Conservation (phyloP, 306 rosid genomes). For the Sophora flavescens region DNA sequence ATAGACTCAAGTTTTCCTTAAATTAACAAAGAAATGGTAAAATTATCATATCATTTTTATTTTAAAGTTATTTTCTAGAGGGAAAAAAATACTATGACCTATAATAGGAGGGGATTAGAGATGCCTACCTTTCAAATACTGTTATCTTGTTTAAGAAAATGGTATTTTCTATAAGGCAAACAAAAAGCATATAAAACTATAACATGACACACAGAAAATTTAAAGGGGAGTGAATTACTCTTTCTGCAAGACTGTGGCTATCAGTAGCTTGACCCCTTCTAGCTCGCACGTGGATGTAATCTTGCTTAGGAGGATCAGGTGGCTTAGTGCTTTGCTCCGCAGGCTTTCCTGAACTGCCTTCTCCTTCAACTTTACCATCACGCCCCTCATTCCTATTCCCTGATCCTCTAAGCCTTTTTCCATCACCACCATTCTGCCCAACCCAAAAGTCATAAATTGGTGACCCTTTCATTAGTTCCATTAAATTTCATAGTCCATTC, state of each 20-base stretch:
- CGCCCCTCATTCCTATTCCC: slow-evolving; percentile 57
- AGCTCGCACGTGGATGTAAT: slow-evolving; percentile 93
- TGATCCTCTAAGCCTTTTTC: slow-evolving; percentile 64
- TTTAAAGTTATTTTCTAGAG: not conserved
- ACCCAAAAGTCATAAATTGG: slow-evolving; percentile 24
- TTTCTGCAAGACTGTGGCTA: slow-evolving; percentile 95
- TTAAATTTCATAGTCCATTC: not conserved
- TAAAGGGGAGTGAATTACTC: slow-evolving; percentile 58
- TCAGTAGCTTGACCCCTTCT: slow-evolving; percentile 98
- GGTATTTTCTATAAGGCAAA: not conserved
- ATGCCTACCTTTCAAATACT: not conserved
- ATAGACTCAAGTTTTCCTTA: slow-evolving; percentile 22
- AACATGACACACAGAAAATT: not conserved
- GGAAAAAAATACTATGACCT: not conserved
- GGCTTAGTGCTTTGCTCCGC: slow-evolving; percentile 64
- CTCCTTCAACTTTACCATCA: slow-evolving; percentile 68
- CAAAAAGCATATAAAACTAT: not conserved
- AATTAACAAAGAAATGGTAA: slow-evolving; percentile 5
- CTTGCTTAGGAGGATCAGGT: slow-evolving; percentile 79
- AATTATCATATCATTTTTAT: not conserved
- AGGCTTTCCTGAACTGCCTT: slow-evolving; percentile 77
- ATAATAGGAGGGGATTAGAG: not conserved
- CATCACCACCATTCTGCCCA: slow-evolving; percentile 69
- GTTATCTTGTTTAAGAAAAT: not conserved
- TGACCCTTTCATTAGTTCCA: not conserved